These are phyloP conservation scores for Lupinus albus DNA, from an alignment of 306 rosid genomes.

Conservation along the genomic window DNA sequence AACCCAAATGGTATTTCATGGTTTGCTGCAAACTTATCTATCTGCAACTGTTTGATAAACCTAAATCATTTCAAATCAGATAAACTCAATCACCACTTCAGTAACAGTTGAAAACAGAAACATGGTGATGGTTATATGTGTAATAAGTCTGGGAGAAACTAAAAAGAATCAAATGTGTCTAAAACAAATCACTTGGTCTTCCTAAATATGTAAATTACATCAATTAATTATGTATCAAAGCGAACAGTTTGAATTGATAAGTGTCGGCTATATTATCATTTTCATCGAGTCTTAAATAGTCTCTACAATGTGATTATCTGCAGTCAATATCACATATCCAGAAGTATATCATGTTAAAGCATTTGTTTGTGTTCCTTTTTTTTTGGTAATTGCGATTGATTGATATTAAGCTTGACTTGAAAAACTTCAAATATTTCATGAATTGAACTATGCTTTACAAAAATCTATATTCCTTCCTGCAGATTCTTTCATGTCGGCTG, in stretches of 20 bases:
- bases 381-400: slow-evolving; percentile 13
- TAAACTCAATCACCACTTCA: slow-evolving; percentile 1
- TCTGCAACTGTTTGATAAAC: slow-evolving; percentile 17
- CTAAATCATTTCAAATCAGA: slow-evolving; percentile 4
- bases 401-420: slow-evolving; percentile 19
- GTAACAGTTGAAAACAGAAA: not conserved
- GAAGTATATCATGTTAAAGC: slow-evolving; percentile 12
- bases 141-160: slow-evolving; percentile 9
- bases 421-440: slow-evolving; percentile 32
- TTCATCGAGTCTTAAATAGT: slow-evolving; percentile 5
- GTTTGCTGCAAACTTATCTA: slow-evolving; percentile 2
- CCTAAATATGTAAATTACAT: slow-evolving; percentile 3
- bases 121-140: not conserved
- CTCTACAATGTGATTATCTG: slow-evolving; percentile 12
- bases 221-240: slow-evolving; percentile 4
- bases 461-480: slow-evolving; percentile 43
- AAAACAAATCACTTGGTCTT: slow-evolving; percentile 16
- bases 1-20: slow-evolving; percentile 23
- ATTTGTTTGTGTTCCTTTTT: not conserved
- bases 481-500: slow-evolving; percentile 73
- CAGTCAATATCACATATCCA: slow-evolving; percentile 5
- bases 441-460: slow-evolving; percentile 26
- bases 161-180: not conserved
- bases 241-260: slow-evolving; percentile 18
- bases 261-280: slow-evolving; percentile 13